Base-by-base conservation (phyloP, 306 rosid species). In the Gastrolobium villosum region DNA sequence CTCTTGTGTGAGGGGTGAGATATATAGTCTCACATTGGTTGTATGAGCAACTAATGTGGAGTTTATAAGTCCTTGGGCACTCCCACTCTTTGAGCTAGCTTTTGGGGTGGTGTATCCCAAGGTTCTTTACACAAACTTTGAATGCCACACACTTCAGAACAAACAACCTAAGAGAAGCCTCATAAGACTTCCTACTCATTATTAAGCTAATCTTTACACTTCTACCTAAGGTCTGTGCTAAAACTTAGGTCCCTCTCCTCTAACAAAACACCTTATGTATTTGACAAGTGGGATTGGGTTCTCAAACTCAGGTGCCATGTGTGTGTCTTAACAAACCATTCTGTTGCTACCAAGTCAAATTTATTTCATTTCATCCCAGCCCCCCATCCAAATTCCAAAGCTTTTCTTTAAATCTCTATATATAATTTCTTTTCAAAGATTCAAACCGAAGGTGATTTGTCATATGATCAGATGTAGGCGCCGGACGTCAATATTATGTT, bases 311-410 rank as follows among this genome's bases (percentile, higher is more conserved):
- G 37, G 10, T 45, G 54, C 32, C 53, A 72, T 10, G 78, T 35
- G 13, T 32, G 2, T 67, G 67, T 43, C 44, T 52, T 30, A 61
- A 62, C 54, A 14, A 56, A 45, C 70, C 28, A 7, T 48, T 43
- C 30, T 13, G 71, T 8, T 50, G 32, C 34, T 55, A 37, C 0
- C 10, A 66, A 44, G 56, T 31, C 71, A 32, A 14, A 6, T 69
- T 59, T 57, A 31, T 62, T 79, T 61, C 56, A 39, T 69, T 46
- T 60, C 64, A 36, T 69, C 52, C 11, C 20, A 60, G 30, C 30
- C 64, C 36, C 46, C 26, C 26, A 20, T 20, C 26, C 26, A 1
- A 20, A 20, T 20, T 36, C 50, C 65, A 40, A 15, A 71, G 28
- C 9, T 26, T 37, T 6, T 13, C 35, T 3, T 31, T 13, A 65